Evolutionary conservation across 306 rosid species (phyloP).

Genomic region (Acacia acuminata): DNA sequence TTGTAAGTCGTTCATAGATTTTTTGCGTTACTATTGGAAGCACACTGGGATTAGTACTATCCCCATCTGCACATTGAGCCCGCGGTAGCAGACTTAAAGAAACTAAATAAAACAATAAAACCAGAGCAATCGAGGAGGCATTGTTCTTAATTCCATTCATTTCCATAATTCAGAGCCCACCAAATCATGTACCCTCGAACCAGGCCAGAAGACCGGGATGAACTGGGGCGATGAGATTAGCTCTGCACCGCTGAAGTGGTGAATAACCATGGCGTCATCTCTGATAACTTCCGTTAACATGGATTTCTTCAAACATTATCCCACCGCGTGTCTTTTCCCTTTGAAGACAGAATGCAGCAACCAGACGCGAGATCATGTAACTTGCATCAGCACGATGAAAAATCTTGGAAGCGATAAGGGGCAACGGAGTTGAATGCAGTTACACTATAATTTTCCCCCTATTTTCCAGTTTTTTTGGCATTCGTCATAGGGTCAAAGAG

Average conservation of each 20-base stretch:
- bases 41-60: conserved; percentile 28
- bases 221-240: not conserved
- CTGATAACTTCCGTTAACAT: not conserved
- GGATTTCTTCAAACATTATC: not conserved
- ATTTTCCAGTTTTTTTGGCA: not conserved
- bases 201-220: conserved; percentile 27
- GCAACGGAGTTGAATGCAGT: not conserved
- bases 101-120: conserved; percentile 30
- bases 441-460: not conserved
- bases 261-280: conserved; percentile 29
- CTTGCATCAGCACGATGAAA: conserved; percentile 10
- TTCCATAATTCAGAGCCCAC: conserved; percentile 36
- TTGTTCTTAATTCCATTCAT: conserved; percentile 44
- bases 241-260: not conserved
- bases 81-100: conserved; percentile 35
- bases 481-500: conserved; percentile 18
- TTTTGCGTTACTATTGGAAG: conserved; percentile 35
- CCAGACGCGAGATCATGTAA: not conserved
- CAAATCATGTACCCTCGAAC: conserved; percentile 33
- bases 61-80: conserved; percentile 40
- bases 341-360: not conserved
- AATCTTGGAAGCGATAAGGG: conserved; percentile 26
- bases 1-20: conserved; percentile 13
- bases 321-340: not conserved
- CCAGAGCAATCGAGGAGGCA: conserved; percentile 28